phyloP scores from a whole-genome alignment of 306 rosid species.

The Pachyrhizus erosus region DNA sequence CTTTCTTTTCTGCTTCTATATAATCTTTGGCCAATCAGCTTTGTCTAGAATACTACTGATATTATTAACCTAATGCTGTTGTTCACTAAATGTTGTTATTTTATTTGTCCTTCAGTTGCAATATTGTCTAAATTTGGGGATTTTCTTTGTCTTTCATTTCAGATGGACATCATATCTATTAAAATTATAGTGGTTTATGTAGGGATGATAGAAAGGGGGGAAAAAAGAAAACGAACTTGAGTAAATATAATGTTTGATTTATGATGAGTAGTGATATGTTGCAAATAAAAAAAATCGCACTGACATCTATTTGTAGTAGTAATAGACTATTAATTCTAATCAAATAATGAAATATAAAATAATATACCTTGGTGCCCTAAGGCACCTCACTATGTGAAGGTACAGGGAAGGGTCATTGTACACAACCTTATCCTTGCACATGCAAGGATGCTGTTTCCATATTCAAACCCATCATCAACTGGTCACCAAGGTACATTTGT shows the following conservation, averaged over 20 bases:
- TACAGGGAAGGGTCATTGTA: no score
- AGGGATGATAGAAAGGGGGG: neutral
- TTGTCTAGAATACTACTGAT: neutral
- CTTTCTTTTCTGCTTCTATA: constrained; percentile 9
- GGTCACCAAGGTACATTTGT: no score
- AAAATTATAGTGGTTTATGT: neutral
- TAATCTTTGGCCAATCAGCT: constrained; percentile 9
- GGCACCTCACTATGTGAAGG: no score
- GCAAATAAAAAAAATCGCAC: neutral
- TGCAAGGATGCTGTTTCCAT: no score
- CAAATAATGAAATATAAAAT: neutral
- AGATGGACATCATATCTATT: neutral
- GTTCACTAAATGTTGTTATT: constrained; percentile 6
- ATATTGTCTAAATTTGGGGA: neutral
- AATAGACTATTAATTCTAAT: neutral
- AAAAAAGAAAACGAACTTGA: neutral
- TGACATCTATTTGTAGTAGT: neutral
- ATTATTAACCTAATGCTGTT: neutral
- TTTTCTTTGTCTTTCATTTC: constrained; percentile 18
- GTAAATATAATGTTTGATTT: neutral
- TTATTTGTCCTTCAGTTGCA: neutral
- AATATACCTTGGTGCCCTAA: no score
- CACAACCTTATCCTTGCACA: no score
- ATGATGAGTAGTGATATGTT: neutral
- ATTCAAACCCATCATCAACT: no score